phyloP scores from a whole-genome alignment of 306 rosid species.

The Pyrus betulifolia region DNA sequence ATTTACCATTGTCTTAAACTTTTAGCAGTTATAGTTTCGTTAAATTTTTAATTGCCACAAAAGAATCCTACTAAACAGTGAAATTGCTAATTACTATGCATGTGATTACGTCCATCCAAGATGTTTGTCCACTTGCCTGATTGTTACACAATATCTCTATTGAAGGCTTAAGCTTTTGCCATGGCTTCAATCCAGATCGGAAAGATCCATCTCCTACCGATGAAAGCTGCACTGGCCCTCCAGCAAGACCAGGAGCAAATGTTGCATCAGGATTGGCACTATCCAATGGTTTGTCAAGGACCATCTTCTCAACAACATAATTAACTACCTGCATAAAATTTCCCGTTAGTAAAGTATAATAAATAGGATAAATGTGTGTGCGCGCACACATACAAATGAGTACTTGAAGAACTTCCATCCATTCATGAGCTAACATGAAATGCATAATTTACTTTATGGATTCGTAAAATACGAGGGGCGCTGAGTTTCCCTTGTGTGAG shows the following conservation, averaged over 20 bases:
- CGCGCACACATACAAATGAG: background rate
- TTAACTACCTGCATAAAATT: conserved; percentile 58
- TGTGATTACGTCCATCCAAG: background rate
- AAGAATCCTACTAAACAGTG: background rate
- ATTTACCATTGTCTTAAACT: background rate
- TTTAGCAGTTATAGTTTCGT: background rate
- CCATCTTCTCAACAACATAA: conserved; percentile 89
- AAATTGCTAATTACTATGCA: background rate
- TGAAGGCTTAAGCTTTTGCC: conserved; percentile 86
- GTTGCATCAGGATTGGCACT: conserved; percentile 49
- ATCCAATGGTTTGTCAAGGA: conserved; percentile 87
- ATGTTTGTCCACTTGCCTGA: conserved; percentile 58
- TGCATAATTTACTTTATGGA: conserved; percentile 65
- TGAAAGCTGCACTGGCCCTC: conserved; percentile 45
- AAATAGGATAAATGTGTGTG: background rate
- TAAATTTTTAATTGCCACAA: background rate
- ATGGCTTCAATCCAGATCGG: conserved; percentile 75
- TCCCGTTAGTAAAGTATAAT: background rate
- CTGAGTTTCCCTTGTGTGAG: conserved; percentile 96
- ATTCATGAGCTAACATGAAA: conserved; percentile 9
- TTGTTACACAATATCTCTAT: conserved; percentile 92
- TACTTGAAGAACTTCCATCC: background rate
- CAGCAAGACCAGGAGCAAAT: conserved; percentile 61
- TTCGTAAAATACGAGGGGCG: conserved; percentile 94
- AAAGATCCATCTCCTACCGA: conserved; percentile 71